Percentiles rank a stretch among this genome's conserved stretches.
phyloP scores from a whole-genome alignment of 2,329 filamentous ascomycete genomes.

The Clarireedia homoeocarpa region DNA sequence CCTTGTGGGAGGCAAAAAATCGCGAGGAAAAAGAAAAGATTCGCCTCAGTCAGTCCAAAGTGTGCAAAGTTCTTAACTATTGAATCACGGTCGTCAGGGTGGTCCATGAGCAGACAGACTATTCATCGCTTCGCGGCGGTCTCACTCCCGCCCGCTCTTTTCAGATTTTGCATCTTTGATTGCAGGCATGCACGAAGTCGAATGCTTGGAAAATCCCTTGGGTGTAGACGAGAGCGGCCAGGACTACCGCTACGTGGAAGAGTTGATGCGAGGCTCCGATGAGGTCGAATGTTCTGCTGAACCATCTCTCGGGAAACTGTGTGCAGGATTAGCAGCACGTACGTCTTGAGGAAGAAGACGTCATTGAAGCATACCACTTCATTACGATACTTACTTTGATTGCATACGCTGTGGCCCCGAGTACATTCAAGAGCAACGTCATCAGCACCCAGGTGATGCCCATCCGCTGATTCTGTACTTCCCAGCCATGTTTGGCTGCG shows the following conservation, averaged over 20 bases:
- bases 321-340: background rate
- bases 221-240: constrained; percentile 33
- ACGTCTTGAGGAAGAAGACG: no score
- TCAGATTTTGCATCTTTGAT: background rate
- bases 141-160: background rate
- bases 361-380: background rate
- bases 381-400: constrained; percentile 20
- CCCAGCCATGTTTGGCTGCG: constrained; percentile 27
- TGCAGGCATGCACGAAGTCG: constrained; percentile 27
- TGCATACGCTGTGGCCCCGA: constrained; percentile 34
- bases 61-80: no score
- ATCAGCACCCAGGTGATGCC: constrained; percentile 33
- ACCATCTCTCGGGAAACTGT: constrained; percentile 38
- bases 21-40: no score
- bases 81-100: no score
- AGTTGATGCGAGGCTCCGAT: constrained; percentile 41
- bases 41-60: no score
- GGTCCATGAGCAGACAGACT: no score
- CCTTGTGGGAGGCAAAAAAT: background rate
- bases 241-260: constrained; percentile 40
- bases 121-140: background rate
- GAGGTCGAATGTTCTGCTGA: constrained; percentile 37
- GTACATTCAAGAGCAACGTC: constrained; percentile 33
- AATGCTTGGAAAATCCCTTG: constrained; percentile 32
- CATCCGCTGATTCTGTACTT: constrained; percentile 32